Base-by-base conservation (phyloP, 129 eudicot species). In the Flaveria bidentis region DNA sequence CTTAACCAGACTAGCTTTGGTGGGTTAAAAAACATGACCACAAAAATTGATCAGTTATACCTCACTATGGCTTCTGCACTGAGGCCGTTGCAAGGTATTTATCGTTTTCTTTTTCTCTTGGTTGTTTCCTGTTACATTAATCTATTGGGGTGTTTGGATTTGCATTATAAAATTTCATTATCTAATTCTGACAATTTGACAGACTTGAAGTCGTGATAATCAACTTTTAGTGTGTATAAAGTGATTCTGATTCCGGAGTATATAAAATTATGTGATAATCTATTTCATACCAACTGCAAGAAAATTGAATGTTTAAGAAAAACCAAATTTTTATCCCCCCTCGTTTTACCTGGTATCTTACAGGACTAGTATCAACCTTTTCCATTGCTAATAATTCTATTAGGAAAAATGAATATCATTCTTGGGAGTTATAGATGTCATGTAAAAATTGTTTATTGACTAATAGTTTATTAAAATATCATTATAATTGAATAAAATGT, bases 1-100 rank as follows among this genome's bases (percentile, higher is more conserved):
- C 85, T 94, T 57, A 87, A 85, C 73, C 88, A 73, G 76, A 89
- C 97, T 42, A 74, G 78, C 71, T 87, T 87, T 49, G 99, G 99
- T 63, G 88, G 80, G 50, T 67, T 89, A 66, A 85, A 82, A 73
- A 88, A 86, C 76, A 88, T 94, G 97, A 83, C 72, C 9, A 83
- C 85, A 18, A 91, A 89, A 82, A 78, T 91, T 14, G 93, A 76
- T 47, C 99, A 91, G 62, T 82, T 91, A 16, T 94, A 89, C 72
- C 80, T 71, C 58, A 91, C 93, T 4, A 76, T 89, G 78, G 88
- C 96, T 64, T 91, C 93, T 56, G 62, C 58, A 16, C 73, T 94
- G 67, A 87, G 84, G 84, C 85, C 86, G 67, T 60, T 89, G 74
- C 99, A 88, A 82, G 87, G 98, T 94, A 84, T 60, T 49, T 71